Evolutionary conservation across 192 early-diverging fungal species (phyloP).

Genomic region (Coemansia sp.): DNA sequence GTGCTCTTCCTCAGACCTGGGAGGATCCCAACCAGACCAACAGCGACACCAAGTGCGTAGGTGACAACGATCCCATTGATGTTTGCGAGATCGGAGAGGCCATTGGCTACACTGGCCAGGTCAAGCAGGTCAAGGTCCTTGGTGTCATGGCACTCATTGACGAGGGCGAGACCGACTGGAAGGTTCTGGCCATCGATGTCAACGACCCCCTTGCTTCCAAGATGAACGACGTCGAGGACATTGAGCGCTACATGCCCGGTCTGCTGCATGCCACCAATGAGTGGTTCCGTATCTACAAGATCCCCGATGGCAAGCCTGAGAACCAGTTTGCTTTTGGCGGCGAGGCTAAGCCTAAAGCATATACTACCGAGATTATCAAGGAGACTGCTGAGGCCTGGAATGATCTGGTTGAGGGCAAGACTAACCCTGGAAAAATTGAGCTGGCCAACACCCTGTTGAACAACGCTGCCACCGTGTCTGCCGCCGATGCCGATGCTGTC

Average conservation of each 20-base stretch:
- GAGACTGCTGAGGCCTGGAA: conserved; percentile 96
- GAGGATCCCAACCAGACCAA: conserved; percentile 90
- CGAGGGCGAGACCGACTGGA: conserved; percentile 99
- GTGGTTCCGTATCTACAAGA: conserved; percentile 99
- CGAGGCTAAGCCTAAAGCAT: conserved; percentile 78
- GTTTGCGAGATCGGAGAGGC: conserved; percentile 98
- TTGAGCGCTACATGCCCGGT: conserved; percentile 95
- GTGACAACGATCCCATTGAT: conserved; percentile 98
- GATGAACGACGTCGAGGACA: conserved; percentile 98
- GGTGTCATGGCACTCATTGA: conserved; percentile 99
- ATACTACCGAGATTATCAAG: conserved; percentile 83
- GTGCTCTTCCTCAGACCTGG: conserved; percentile 99
- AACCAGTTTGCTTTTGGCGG: conserved; percentile 98
- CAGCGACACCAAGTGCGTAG: conserved; percentile 91
- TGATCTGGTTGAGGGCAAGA: conserved; percentile 68
- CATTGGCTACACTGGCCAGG: conserved; percentile 86
- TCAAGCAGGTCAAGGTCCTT: conserved; percentile 99
- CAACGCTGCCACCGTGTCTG: conserved; percentile 68
- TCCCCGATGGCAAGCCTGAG: conserved; percentile 99
- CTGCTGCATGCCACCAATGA: conserved; percentile 95
- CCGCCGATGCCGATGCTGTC: conserved; percentile 55
- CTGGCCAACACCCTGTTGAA: conserved; percentile 65
- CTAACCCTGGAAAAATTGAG: conserved; percentile 71
- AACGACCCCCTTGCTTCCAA: conserved; percentile 96
- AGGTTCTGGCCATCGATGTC: conserved; percentile 96